These are phyloP conservation scores for Pythium insidiosum DNA, from an alignment of 352 stramenopile species.

Conservation along the genomic window DNA sequence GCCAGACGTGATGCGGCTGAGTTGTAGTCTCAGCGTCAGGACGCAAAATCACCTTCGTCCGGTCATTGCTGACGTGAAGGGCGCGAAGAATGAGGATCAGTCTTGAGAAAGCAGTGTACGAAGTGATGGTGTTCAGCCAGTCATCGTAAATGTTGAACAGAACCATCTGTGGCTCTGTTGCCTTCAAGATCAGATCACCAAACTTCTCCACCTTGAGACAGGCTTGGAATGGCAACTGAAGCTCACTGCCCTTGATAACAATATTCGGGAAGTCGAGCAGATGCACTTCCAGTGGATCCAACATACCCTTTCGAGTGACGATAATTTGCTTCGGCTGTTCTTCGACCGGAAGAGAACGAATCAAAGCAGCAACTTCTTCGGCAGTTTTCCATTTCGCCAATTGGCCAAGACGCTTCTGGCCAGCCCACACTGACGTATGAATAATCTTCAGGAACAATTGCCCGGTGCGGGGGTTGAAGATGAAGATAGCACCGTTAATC, in stretches of 20 bases:
- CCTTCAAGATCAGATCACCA: constrained; percentile 98
- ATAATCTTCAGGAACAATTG: constrained; percentile 99
- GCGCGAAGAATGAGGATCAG: constrained; percentile 99
- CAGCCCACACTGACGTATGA: constrained; percentile 99
- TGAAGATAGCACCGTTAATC: constrained; percentile 99
- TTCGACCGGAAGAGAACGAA: constrained; percentile 98
- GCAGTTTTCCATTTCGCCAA: constrained; percentile 99
- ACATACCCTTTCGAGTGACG: constrained; percentile 99
- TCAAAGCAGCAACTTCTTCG: constrained; percentile 99
- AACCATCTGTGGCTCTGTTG: constrained; percentile 99
- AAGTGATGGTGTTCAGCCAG: constrained; percentile 99
- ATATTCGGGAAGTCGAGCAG: constrained; percentile 99
- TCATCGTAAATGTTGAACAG: constrained; percentile 99
- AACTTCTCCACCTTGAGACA: constrained; percentile 99
- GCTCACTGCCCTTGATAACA: constrained; percentile 98
- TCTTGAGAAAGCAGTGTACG: constrained; percentile 99
- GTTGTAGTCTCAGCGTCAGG: constrained; percentile 98
- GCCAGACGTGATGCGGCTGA: constrained; percentile 99
- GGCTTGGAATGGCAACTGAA: constrained; percentile 99
- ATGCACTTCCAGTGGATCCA: constrained; percentile 99
- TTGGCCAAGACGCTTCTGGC: constrained; percentile 98
- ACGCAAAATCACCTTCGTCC: constrained; percentile 95
- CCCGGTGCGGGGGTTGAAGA: constrained; percentile 99
- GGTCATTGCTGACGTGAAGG: constrained; percentile 96
- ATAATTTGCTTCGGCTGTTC: constrained; percentile 99